Evolutionary conservation across 148 eudicot genomes (phyloP), one percentile per base, ranked within the genome.

Genomic region (Spergularia bocconei): DNA sequence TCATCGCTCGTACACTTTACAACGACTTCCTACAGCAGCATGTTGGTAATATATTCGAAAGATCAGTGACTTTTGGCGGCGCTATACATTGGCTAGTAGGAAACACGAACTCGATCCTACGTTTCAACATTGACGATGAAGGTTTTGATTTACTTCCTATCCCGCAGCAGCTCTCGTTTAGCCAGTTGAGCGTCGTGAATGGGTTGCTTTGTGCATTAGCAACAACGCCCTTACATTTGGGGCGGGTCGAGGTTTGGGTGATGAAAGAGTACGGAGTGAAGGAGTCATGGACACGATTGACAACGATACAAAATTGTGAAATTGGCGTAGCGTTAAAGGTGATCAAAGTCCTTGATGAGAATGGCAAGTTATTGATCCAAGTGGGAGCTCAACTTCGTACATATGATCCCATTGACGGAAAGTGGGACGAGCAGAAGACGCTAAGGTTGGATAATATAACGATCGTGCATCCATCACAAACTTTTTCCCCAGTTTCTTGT

Each of bases 401-500:
- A 17, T 41, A 66, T 66, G 53, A 66, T 66, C 25, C 14, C 47
- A 19, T 39, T 17, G 15, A 41, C n/a, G 38, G 51, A 17, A 44
- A 38, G 23, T 39, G 69, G 25, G 53, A 41, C 20, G 6, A 44
- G 19, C 15, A 51, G 29, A 23, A n/a, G 69, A 2, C 52, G 2
- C 8, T 66, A 2, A 50, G 23, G 52, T 8, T 66, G 29, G 51
- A n/a, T 7, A 23, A 8, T 4, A 8, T 4, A 39, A 39, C 6
- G 19, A 16, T 5, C 41, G 69, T n/a, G 13, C 2, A 3, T 4
- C 50, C 13, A 44, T 44, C 21, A 66, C 21, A 14, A 8, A 41
- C 17, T 66, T 66, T 66, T 6, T 66, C 25, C 69, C 69, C 38
- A 66, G 69, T 13, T 66, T 66, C 52, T 44, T 44, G 13, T 66